Evolutionary conservation across 495 filamentous ascomycete species (phyloP).

Genomic region (Trichoderma virens): DNA sequence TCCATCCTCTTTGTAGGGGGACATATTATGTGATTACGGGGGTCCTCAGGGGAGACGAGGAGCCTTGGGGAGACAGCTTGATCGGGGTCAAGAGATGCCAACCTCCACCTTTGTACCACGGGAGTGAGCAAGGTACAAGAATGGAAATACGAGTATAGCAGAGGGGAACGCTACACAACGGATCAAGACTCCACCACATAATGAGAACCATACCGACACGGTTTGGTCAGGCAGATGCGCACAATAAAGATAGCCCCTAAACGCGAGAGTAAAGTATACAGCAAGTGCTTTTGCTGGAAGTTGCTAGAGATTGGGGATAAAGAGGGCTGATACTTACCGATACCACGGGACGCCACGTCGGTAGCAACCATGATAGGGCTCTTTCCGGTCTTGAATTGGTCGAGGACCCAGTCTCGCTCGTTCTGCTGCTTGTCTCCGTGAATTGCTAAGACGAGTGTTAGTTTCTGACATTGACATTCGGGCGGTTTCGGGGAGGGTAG

Average conservation of each 20-base stretch:
- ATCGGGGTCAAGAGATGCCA: slow-evolving; percentile 61
- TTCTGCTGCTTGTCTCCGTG: slow-evolving; percentile 99
- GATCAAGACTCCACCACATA: slow-evolving; percentile 71
- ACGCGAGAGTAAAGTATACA: slow-evolving; percentile 85
- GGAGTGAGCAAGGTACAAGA: slow-evolving; percentile 51
- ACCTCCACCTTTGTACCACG: slow-evolving; percentile 64
- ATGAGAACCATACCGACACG: slow-evolving; percentile 70
- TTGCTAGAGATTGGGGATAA: slow-evolving; percentile 40
- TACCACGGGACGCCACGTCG: slow-evolving; percentile 97
- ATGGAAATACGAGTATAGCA: slow-evolving; percentile 65
- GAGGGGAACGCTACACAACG: slow-evolving; percentile 62
- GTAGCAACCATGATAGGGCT: slow-evolving; percentile 97
- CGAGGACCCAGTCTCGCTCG: slow-evolving; percentile 98
- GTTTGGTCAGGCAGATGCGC: slow-evolving; percentile 79
- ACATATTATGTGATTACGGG: slow-evolving; percentile 39
- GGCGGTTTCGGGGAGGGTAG: background rate
- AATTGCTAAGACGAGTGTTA: slow-evolving; percentile 62
- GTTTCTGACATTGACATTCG: slow-evolving; percentile 15
- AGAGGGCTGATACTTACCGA: slow-evolving; percentile 85
- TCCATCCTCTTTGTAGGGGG: slow-evolving; percentile 38
- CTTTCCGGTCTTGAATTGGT: slow-evolving; percentile 97
- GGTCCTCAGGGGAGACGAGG: slow-evolving; percentile 52
- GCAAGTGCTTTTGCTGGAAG: slow-evolving; percentile 60
- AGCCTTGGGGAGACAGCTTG: slow-evolving; percentile 48
- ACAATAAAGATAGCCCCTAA: slow-evolving; percentile 65